phyloP scores from a whole-genome alignment of 768 basidiomycete genomes.

The Filobasidium floriforme region DNA sequence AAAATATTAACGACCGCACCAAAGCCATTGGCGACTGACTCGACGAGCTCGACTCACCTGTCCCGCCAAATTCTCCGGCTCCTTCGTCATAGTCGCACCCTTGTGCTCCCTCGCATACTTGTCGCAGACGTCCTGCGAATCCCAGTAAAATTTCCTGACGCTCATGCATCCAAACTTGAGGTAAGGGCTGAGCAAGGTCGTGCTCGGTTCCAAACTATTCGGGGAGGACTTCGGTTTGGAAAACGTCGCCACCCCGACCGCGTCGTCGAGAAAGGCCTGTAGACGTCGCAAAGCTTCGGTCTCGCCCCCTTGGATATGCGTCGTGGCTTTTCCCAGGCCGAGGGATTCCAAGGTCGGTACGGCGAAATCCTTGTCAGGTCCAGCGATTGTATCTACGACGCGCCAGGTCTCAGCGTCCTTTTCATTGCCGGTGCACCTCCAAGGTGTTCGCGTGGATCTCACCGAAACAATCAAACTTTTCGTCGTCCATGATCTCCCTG shows the following conservation, averaged over 20 bases:
- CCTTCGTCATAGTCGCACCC: constrained; percentile 32
- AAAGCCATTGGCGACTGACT: too few relatives aligned
- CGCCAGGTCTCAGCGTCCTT: constrained; percentile 5
- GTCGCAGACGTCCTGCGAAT: constrained; percentile 35
- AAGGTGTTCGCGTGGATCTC: too few relatives aligned
- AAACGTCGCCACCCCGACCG: constrained; percentile 42
- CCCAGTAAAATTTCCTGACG: constrained; percentile 45
- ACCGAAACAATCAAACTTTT: constrained; percentile 34
- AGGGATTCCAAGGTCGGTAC: constrained; percentile 45
- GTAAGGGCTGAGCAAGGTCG: constrained; percentile 41
- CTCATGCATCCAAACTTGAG: constrained; percentile 46
- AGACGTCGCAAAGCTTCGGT: constrained; percentile 36
- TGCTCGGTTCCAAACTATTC: constrained; percentile 41
- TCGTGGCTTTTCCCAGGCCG: constrained; percentile 33
- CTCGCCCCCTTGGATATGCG: constrained; percentile 42
- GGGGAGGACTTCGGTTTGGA: constrained; percentile 45
- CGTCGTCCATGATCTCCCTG: constrained; percentile 16
- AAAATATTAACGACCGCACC: not conserved
- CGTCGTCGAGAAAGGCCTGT: constrained; percentile 29
- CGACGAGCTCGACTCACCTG: constrained; percentile 31
- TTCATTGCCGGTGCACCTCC: not conserved
- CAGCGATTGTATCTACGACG: constrained; percentile 33
- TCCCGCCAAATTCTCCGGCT: constrained; percentile 45
- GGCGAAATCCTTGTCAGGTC: constrained; percentile 37
- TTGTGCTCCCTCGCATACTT: constrained; percentile 24